Conservation (phyloP, 257 asterid genomes). For the Lavandula angustifolia region DNA sequence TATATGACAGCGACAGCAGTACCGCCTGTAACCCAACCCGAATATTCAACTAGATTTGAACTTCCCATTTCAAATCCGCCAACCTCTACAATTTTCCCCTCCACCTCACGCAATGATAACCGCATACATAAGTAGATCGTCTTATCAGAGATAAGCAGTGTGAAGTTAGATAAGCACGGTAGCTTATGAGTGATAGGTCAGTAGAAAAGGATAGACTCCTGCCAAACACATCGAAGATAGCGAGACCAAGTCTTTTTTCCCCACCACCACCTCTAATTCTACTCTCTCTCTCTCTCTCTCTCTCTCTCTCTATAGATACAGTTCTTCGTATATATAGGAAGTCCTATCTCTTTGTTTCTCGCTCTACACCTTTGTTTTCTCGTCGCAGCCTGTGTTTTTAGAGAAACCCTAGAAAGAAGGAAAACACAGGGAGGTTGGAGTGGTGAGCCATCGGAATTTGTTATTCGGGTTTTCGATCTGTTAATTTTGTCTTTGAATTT, state of each 20-base stretch:
- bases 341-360: constrained; percentile 33
- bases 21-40: constrained; percentile 54
- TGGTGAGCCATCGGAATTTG: constrained; percentile 41
- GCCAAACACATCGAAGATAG: constrained; percentile 97
- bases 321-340: constrained; percentile 9
- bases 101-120: constrained; percentile 50
- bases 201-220: constrained; percentile 64
- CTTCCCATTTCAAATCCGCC: constrained; percentile 81
- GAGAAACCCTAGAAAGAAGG: constrained; percentile 65
- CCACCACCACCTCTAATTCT: constrained; percentile 55
- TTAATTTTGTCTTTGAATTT: constrained; percentile 37
- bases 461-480: constrained; percentile 66
- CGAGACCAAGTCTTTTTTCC: constrained; percentile 86
- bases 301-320: not conserved
- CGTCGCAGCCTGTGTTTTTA: constrained; percentile 37
- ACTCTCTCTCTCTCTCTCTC: constrained; percentile 40
- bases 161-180: fast-evolving
- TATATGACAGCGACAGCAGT: constrained; percentile 41
- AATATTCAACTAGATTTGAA: constrained; percentile 77
- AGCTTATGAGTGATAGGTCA: constrained; percentile 51
- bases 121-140: fast-evolving
- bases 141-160: not conserved
- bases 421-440: constrained; percentile 21
- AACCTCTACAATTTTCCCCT: constrained; percentile 49
- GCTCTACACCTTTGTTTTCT: constrained; percentile 32